Conservation (phyloP, 2,329 filamentous ascomycete genomes). For the Ilyonectria mors-panacis region DNA sequence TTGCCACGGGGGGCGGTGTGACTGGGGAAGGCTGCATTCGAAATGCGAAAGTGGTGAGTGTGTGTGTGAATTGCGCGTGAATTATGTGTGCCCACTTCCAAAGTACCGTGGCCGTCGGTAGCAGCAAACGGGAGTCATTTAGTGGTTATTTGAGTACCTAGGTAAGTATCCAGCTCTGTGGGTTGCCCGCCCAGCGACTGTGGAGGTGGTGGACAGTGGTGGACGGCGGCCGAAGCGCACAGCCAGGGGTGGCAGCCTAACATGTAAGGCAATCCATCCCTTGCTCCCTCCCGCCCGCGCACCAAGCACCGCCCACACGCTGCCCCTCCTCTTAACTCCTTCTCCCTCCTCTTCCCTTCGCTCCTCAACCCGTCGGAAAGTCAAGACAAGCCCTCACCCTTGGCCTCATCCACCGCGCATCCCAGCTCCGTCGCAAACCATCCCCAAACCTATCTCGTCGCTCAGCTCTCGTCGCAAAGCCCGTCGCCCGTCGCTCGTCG, state of each 20-base stretch:
- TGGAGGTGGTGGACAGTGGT: neutral
- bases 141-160: too few species aligned
- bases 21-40: neutral
- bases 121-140: neutral
- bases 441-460: neutral
- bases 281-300: slow-evolving; percentile 18
- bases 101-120: neutral
- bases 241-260: slow-evolving; percentile 8
- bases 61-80: neutral
- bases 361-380: slow-evolving; percentile 12
- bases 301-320: slow-evolving; percentile 15
- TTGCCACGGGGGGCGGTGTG: neutral
- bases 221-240: slow-evolving; percentile 3
- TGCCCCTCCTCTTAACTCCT: slow-evolving; percentile 44
- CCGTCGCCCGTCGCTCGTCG: slow-evolving; percentile 29
- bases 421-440: slow-evolving; percentile 31
- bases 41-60: neutral
- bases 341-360: slow-evolving; percentile 38
- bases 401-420: slow-evolving; percentile 8
- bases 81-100: neutral
- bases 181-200: neutral
- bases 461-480: neutral
- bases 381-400: slow-evolving; percentile 19
- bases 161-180: neutral
- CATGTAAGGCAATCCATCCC: slow-evolving; percentile 15